These are phyloP conservation scores for Corniculantispora saksenae DNA, from an alignment of 2,329 filamentous ascomycete species.

Conservation along the genomic window DNA sequence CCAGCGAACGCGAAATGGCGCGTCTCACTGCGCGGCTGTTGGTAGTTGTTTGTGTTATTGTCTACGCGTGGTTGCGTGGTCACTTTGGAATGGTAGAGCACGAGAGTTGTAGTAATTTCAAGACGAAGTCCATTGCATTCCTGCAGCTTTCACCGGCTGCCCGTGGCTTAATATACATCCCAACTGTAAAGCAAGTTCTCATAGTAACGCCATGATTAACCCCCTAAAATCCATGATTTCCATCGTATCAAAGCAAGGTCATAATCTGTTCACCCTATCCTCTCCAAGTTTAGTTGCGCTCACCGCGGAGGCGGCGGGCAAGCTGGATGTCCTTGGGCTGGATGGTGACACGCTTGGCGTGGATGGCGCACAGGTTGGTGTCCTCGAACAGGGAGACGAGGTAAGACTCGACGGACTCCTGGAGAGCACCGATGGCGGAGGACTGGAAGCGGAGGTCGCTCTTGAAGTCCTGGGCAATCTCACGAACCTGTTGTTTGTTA, in stretches of 20 bases:
- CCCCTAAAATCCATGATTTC: conserved; percentile 40
- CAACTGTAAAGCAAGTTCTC: conserved; percentile 41
- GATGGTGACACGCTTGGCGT: conserved; percentile 98
- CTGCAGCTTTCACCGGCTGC: conserved; percentile 37
- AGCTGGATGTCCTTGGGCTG: conserved; percentile 97
- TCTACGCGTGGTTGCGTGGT: too few relatives aligned
- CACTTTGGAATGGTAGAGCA: too few relatives aligned
- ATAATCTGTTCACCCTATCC: conserved; percentile 37
- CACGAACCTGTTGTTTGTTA: conserved; percentile 64
- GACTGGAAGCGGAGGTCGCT: conserved; percentile 97
- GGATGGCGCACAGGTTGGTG: conserved; percentile 87
- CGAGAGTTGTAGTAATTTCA: neutral
- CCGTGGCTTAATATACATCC: conserved; percentile 45
- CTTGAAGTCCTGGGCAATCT: conserved; percentile 96
- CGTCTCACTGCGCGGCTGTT: too few relatives aligned
- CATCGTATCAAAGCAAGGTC: conserved; percentile 43
- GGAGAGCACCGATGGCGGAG: conserved; percentile 92
- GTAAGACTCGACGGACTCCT: conserved; percentile 98
- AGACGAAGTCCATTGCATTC: conserved; percentile 35
- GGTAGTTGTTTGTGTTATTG: too few relatives aligned
- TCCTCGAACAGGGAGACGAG: conserved; percentile 92
- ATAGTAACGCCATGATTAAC: conserved; percentile 49
- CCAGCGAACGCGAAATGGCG: too few relatives aligned
- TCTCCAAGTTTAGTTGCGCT: conserved; percentile 69
- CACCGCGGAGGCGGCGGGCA: conserved; percentile 89